Evolutionary conservation across 345 rosid genomes (phyloP).

Genomic region (Gossypium rotundifolium): DNA sequence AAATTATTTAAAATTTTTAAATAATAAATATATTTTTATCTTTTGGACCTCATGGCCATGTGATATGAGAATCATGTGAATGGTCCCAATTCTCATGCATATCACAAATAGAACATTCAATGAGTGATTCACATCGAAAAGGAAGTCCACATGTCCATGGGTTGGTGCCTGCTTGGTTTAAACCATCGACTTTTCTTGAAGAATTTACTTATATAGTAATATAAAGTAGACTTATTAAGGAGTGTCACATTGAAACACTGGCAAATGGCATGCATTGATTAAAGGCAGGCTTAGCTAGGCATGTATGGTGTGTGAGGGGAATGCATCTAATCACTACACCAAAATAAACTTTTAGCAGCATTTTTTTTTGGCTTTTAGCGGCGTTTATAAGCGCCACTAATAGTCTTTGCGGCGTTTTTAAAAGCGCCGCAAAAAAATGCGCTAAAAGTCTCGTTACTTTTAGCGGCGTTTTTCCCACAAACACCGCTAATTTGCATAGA

Average conservation of each 20-base stretch:
- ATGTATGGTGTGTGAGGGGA: neutral
- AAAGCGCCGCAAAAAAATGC: too few relatives aligned
- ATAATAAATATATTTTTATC: neutral
- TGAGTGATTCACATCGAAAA: neutral
- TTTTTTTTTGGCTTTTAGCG: too few relatives aligned
- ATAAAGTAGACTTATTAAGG: neutral
- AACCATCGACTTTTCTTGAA: neutral
- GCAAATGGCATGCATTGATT: neutral
- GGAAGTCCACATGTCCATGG: neutral
- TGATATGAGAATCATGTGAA: neutral
- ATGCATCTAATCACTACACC: too few relatives aligned
- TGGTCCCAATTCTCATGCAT: neutral
- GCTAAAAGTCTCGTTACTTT: too few relatives aligned
- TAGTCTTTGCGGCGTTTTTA: too few relatives aligned
- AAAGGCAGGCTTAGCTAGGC: neutral
- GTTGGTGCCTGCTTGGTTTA: neutral
- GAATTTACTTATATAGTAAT: neutral
- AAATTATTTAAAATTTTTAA: too few relatives aligned
- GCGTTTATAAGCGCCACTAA: too few relatives aligned
- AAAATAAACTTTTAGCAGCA: too few relatives aligned
- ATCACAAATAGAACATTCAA: neutral
- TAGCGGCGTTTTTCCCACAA: too few relatives aligned
- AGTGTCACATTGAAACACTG: neutral
- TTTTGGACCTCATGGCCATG: neutral
- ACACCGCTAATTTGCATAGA: too few relatives aligned